These are phyloP conservation scores for Schizochytrium sp. DNA, from an alignment of 108 stramenopile species.

Conservation along the genomic window DNA sequence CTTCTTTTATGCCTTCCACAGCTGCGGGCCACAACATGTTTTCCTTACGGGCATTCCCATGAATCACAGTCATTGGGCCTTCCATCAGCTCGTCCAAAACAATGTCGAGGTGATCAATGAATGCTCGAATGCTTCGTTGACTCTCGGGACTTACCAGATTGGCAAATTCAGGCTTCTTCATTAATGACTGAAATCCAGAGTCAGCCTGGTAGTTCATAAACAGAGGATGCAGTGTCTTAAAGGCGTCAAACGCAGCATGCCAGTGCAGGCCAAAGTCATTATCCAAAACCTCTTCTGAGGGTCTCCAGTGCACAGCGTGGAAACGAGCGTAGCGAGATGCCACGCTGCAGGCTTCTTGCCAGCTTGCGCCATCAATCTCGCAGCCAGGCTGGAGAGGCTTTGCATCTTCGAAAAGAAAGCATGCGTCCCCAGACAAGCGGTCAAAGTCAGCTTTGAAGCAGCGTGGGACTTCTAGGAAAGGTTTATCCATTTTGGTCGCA, in stretches of 20 bases:
- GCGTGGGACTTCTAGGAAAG: neutral
- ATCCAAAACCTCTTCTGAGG: neutral
- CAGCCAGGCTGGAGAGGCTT: neutral
- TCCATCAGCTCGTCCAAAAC: neutral
- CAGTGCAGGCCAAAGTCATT: conserved; percentile 6
- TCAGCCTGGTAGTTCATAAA: neutral
- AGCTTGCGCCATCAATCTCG: neutral
- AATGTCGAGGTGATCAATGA: neutral
- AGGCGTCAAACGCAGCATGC: neutral
- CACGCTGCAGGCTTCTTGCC: conserved; percentile 30
- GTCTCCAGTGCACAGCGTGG: conserved; percentile 43
- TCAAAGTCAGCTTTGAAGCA: neutral
- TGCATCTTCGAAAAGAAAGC: neutral
- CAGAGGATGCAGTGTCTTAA: neutral
- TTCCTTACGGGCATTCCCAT: neutral
- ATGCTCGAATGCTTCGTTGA: neutral
- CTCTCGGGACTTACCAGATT: neutral
- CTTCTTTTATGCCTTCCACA: neutral
- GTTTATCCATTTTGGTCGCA: neutral
- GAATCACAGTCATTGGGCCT: neutral
- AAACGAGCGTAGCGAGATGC: conserved; percentile 51
- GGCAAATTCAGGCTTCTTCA: neutral
- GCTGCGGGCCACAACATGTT: neutral
- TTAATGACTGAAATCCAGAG: neutral
- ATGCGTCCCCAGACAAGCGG: neutral